phyloP scores from a whole-genome alignment of 768 basidiomycete genomes.

The Filobasidium wieringae region DNA sequence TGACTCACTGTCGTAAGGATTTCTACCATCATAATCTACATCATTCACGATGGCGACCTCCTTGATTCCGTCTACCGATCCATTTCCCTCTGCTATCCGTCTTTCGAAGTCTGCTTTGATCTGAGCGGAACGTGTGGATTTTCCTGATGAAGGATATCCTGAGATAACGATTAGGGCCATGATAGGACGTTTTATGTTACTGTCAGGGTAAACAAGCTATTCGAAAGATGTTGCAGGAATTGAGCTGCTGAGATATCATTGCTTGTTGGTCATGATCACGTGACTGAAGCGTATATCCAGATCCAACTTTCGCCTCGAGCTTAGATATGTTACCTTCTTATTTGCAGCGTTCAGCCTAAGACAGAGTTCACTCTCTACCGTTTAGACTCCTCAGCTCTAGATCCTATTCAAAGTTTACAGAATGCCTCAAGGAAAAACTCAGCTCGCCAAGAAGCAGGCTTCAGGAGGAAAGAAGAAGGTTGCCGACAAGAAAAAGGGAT shows the following conservation, averaged over 20 bases:
- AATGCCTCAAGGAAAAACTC: constrained; percentile 82
- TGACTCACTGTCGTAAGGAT: constrained; percentile 64
- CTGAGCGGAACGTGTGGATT: constrained; percentile 59
- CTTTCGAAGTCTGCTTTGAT: constrained; percentile 50
- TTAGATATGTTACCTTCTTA: too few relatives aligned
- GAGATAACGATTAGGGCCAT: constrained; percentile 91
- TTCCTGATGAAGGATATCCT: constrained; percentile 80
- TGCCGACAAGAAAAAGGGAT: constrained; percentile 63
- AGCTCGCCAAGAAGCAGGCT: constrained; percentile 53
- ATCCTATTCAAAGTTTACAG: not conserved
- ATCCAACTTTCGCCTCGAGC: too few relatives aligned
- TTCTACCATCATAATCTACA: constrained; percentile 51
- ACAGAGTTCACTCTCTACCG: too few relatives aligned
- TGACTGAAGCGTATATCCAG: too few relatives aligned
- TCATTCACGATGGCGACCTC: constrained; percentile 56
- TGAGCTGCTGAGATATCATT: too few relatives aligned
- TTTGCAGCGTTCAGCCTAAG: too few relatives aligned
- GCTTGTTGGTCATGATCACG: too few relatives aligned
- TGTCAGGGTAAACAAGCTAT: too few relatives aligned
- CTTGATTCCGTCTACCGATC: constrained; percentile 47
- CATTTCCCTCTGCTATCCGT: constrained; percentile 45
- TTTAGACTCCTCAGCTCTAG: not conserved
- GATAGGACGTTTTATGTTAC: too few relatives aligned
- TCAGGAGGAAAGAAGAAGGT: constrained; percentile 54
- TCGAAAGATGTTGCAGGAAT: too few relatives aligned